phyloP scores from a whole-genome alignment of 1,139 yeast species.

The Yamadazyma sp. region DNA sequence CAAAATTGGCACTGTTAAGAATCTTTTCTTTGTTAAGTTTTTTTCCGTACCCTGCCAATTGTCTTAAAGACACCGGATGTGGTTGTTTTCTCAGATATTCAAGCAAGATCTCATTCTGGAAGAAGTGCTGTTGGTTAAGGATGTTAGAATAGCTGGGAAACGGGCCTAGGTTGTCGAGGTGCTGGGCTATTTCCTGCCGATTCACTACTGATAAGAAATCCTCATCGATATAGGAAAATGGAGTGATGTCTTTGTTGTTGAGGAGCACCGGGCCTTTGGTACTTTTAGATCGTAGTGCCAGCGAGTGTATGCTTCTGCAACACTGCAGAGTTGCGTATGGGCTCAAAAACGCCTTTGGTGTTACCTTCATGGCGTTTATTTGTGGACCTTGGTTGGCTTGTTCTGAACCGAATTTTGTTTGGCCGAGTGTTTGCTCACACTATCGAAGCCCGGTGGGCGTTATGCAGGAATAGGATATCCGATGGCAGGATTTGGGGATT shows the following conservation, averaged over 20 bases:
- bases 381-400: too few relatives aligned
- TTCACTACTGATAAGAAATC: slow-evolving; percentile 33
- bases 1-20: slow-evolving; percentile 82
- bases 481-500: too few relatives aligned
- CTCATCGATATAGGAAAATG: slow-evolving; percentile 30
- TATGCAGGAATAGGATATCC: too few relatives aligned
- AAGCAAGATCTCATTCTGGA: slow-evolving; percentile 75
- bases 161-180: slow-evolving; percentile 42
- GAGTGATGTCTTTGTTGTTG: slow-evolving; percentile 16
- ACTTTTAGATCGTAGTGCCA: neutral
- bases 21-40: slow-evolving; percentile 77
- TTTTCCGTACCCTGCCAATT: slow-evolving; percentile 86
- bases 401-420: too few relatives aligned
- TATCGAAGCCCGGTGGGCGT: too few relatives aligned
- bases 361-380: too few relatives aligned
- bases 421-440: too few relatives aligned
- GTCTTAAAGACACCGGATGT: slow-evolving; percentile 84
- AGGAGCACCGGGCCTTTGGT: neutral
- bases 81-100: slow-evolving; percentile 67
- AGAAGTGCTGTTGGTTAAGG: slow-evolving; percentile 71
- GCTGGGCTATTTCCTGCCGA: slow-evolving; percentile 41
- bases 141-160: slow-evolving; percentile 46
- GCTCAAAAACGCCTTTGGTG: too few relatives aligned
- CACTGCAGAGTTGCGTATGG: neutral
- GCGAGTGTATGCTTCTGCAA: neutral